These are phyloP conservation scores for Coemansia sp. DNA, from an alignment of 192 early-diverging fungal species.

Conservation along the genomic window DNA sequence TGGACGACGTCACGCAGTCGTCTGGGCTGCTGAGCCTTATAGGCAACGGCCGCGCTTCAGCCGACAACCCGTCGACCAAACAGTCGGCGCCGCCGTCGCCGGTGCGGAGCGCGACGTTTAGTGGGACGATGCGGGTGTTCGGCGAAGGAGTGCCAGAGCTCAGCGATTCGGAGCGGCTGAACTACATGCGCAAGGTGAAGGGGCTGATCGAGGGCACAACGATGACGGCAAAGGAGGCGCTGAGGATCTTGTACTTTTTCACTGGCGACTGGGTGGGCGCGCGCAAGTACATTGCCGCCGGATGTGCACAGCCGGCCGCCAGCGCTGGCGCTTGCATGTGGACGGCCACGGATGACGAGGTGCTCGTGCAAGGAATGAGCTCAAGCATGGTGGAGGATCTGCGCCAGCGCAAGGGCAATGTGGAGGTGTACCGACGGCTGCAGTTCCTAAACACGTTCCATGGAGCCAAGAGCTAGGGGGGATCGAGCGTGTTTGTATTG, in stretches of 20 bases:
- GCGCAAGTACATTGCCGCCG: conserved; percentile 31
- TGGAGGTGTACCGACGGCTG: conserved; percentile 51
- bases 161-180: conserved; percentile 27
- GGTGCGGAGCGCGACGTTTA: conserved; percentile 32
- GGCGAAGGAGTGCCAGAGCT: conserved; percentile 37
- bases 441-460: conserved; percentile 55
- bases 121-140: conserved; percentile 50
- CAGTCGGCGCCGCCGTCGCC: conserved; percentile 30
- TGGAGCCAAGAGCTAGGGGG: background rate
- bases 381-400: conserved; percentile 32
- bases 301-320: conserved; percentile 11
- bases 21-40: conserved; percentile 18
- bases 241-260: conserved; percentile 39
- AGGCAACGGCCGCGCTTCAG: background rate
- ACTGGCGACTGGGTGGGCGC: conserved; percentile 50
- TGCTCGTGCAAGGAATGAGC: conserved; percentile 23
- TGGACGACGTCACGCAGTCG: background rate
- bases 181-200: conserved; percentile 48
- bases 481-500: too few species aligned
- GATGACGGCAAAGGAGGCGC: conserved; percentile 30
- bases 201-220: conserved; percentile 36
- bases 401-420: conserved; percentile 40
- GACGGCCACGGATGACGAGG: conserved; percentile 34
- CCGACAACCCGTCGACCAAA: background rate
- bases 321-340: conserved; percentile 20